A percentile compares a stretch with the other conserved stretches of the same genome.
phyloP scores from a whole-genome alignment of 768 basidiomycete genomes.

The Lactifluus subvellereus region DNA sequence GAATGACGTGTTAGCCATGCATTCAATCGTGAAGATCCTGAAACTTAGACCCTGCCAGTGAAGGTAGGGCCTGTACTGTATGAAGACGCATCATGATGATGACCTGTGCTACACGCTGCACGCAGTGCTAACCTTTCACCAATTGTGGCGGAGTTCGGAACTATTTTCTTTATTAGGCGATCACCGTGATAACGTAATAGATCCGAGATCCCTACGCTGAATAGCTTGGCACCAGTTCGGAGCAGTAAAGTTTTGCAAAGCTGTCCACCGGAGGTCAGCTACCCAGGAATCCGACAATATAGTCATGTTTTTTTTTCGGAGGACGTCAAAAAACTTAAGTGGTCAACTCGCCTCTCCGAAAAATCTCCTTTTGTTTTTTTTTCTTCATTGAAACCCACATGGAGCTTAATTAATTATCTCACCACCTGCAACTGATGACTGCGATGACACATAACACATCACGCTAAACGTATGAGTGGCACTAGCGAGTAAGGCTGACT shows the following conservation, averaged over 20 bases:
- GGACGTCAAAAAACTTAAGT: background rate
- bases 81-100: background rate
- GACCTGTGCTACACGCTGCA: background rate
- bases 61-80: conserved; percentile 4
- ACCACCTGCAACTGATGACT: background rate
- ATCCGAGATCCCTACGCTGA: background rate
- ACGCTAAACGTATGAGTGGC: background rate
- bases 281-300: background rate
- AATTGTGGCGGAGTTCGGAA: conserved; percentile 4
- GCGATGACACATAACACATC: background rate
- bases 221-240: background rate
- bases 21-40: conserved; percentile 2
- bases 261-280: conserved; percentile 14
- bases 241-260: conserved; percentile 10
- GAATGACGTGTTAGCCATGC: background rate
- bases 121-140: background rate
- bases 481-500: background rate
- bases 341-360: background rate
- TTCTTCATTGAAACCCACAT: background rate
- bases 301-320: background rate
- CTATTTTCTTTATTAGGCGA: conserved; percentile 6
- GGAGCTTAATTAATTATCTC: background rate
- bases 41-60: background rate
- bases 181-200: background rate
- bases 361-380: background rate